Evolutionary conservation across 139 green algal species (phyloP), one percentile per base, ranked within the genome.

Genomic region (Haematococcus sp.): DNA sequence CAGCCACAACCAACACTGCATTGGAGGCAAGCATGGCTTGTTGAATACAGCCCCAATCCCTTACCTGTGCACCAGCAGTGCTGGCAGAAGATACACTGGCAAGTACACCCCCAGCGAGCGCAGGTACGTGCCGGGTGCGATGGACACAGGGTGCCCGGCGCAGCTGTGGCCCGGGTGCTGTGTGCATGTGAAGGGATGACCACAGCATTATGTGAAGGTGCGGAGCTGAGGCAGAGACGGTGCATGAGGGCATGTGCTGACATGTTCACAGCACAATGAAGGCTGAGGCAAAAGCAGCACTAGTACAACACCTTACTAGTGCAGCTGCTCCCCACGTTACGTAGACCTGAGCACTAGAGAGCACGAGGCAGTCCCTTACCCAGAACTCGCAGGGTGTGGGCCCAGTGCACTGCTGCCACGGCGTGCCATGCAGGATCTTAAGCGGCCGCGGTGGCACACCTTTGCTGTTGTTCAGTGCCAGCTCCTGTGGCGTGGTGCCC

Each of bases 61-160:
- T 20, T 46, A 78, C 73, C 73, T 74, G 83, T 98, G 94, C 65
- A 98, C 93, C 63, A 98, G 82, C 40, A 97, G 66, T 1, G 76
- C 73, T 27, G 77, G 81, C n/a, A 90, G 63, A 55, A 86, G 75
- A 64, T 90, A 91, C 56, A 93, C 86, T 1, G 85, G 88, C 5
- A 93, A 28, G 73, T 94, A 96, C n/a, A 98, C 89, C 0, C 82
- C 84, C 30, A 98, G 73, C 0, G 91, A 83, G 0, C 90, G 79
- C 60, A 82, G 34, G 66, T 91, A 96, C n/a, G 80, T 86, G 22
- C 46, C 20, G 17, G 52, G 54, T 22, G 54, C 20, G 64, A 58
- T 74, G 64, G 19, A 27, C 20, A 68, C 25, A 15, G 74, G 32
- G 22, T 79, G 80, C 23, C 5, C 31, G 1, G n/a, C 44, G 76